Percentiles rank a stretch among this genome's conserved stretches.
phyloP scores from a whole-genome alignment of 768 basidiomycete genomes.

The Boletus rubescentipes region DNA sequence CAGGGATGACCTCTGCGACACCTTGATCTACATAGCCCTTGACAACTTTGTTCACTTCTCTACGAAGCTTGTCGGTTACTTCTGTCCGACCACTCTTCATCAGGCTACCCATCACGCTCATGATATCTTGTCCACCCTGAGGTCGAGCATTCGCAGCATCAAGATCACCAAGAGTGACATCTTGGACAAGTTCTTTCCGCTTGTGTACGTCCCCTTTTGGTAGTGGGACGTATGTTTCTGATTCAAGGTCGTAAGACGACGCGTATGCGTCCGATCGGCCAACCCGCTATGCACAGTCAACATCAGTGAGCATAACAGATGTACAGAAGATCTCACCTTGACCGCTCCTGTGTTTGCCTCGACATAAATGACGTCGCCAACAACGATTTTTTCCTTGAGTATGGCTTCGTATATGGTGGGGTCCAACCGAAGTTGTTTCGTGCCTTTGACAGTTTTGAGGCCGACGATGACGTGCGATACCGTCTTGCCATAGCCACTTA shows the following conservation, averaged over 20 bases:
- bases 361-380: slow-evolving; percentile 96
- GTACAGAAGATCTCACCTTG: slow-evolving; percentile 55
- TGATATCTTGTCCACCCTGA: slow-evolving; percentile 96
- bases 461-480: slow-evolving; percentile 93
- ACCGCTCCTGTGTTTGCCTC: slow-evolving; percentile 93
- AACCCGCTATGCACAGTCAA: slow-evolving; percentile 60
- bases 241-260: slow-evolving; percentile 95
- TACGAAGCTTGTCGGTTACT: slow-evolving; percentile 94
- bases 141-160: slow-evolving; percentile 97
- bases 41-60: slow-evolving; percentile 97
- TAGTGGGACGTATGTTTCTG: slow-evolving; percentile 95
- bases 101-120: slow-evolving; percentile 93
- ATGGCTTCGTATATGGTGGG: slow-evolving; percentile 97
- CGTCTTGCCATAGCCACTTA: slow-evolving; percentile 97
- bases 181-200: slow-evolving; percentile 91
- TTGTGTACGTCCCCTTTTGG: slow-evolving; percentile 98
- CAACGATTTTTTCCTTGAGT: slow-evolving; percentile 93
- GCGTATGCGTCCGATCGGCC: slow-evolving; percentile 97
- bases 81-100: slow-evolving; percentile 94
- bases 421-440: slow-evolving; percentile 91
- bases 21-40: slow-evolving; percentile 98
- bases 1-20: slow-evolving; percentile 96
- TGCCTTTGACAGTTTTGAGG: slow-evolving; percentile 90
- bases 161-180: slow-evolving; percentile 91
- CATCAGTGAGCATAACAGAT: neutral